A percentile compares a stretch with the other conserved stretches of the same genome.
Conservation (phyloP, 495 filamentous ascomycete genomes). For the Lasiosphaeriaceae sp. region DNA sequence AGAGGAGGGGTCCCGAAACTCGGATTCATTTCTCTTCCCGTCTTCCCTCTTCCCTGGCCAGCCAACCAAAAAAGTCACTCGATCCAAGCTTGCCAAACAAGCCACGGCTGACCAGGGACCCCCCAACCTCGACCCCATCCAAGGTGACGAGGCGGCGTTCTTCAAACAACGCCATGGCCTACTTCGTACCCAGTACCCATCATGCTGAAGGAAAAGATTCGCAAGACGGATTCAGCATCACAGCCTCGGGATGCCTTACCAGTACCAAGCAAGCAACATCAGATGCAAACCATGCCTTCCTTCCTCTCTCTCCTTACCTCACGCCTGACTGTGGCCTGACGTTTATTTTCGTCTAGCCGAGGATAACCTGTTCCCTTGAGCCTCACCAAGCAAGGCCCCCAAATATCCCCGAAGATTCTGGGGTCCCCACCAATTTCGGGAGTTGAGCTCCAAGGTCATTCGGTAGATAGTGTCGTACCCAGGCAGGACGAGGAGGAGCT, state of each 20-base stretch:
- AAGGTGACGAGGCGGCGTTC: background rate
- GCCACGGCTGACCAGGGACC: background rate
- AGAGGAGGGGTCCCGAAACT: background rate
- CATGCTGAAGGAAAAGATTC: background rate
- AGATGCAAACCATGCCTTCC: no score
- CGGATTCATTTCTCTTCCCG: background rate
- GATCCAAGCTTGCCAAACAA: background rate
- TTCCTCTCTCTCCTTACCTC: no score
- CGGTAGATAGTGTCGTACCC: no score
- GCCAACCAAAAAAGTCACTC: background rate
- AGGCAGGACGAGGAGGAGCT: no score
- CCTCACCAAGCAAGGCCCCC: background rate
- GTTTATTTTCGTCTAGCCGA: conserved; percentile 22
- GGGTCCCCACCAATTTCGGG: background rate
- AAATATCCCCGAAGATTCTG: background rate
- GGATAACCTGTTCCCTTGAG: conserved; percentile 8
- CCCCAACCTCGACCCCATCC: background rate
- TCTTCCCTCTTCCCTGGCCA: no score
- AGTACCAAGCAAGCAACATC: no score
- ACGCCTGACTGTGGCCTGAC: no score
- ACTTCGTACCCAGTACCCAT: no score
- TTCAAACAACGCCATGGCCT: background rate
- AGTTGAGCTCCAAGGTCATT: no score
- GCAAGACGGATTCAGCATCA: background rate
- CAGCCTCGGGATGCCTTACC: no score